These are phyloP conservation scores for Rutstroemia sp. DNA, from an alignment of 2,329 filamentous ascomycete species.

Conservation along the genomic window DNA sequence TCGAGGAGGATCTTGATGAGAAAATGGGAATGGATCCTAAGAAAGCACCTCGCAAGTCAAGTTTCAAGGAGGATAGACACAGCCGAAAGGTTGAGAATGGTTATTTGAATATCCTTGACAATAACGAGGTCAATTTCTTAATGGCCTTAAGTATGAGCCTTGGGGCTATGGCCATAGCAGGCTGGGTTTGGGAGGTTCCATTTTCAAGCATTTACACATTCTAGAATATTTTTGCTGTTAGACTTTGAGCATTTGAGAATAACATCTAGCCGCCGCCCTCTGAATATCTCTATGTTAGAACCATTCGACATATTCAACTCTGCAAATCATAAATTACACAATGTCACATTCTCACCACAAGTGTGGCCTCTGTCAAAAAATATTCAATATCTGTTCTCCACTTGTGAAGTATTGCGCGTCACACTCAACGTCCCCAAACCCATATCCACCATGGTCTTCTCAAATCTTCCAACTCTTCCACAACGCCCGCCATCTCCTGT, in stretches of 20 bases:
- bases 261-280: no score
- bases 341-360: no score
- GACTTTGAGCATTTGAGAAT: no score
- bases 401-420: no score
- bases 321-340: no score
- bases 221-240: not conserved
- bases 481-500: not conserved
- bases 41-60: slow-evolving; percentile 43
- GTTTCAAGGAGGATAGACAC: slow-evolving; percentile 46
- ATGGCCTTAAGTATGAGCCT: slow-evolving; percentile 83
- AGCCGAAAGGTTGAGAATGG: slow-evolving; percentile 53
- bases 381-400: no score
- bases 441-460: not conserved
- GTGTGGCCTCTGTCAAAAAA: no score
- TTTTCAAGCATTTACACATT: slow-evolving; percentile 24
- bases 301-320: no score
- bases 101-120: slow-evolving; percentile 68
- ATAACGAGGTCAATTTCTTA: slow-evolving; percentile 90
- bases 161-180: slow-evolving; percentile 61
- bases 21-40: slow-evolving; percentile 39
- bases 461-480: not conserved
- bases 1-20: slow-evolving; percentile 31
- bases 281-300: no score
- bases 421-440: no score
- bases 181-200: slow-evolving; percentile 53